Conservation (phyloP, 768 basidiomycete genomes). For the Agaricus subrufescens region DNA sequence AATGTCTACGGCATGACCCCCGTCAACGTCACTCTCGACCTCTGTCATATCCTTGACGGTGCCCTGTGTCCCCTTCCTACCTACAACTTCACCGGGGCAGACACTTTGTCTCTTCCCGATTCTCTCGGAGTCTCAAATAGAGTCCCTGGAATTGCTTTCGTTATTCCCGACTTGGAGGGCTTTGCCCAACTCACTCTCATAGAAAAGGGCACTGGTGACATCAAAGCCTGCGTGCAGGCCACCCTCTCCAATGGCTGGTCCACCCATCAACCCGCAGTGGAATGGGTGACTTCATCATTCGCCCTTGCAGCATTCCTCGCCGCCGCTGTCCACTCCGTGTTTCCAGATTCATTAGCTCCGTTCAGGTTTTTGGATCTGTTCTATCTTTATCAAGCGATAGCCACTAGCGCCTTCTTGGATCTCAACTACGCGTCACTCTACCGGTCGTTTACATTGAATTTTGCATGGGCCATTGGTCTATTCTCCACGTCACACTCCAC, state of each 20-base stretch:
- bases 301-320: slow-evolving; percentile 59
- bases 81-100: slow-evolving; percentile 86
- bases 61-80: slow-evolving; percentile 78
- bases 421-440: slow-evolving; percentile 88
- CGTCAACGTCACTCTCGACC: slow-evolving; percentile 80
- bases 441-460: slow-evolving; percentile 78
- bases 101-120: slow-evolving; percentile 59
- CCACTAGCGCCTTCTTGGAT: slow-evolving; percentile 70
- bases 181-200: slow-evolving; percentile 76
- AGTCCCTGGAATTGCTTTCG: slow-evolving; percentile 79
- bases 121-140: slow-evolving; percentile 48
- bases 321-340: slow-evolving; percentile 55
- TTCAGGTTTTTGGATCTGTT: slow-evolving; percentile 80
- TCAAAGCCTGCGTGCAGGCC: slow-evolving; percentile 88
- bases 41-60: slow-evolving; percentile 75
- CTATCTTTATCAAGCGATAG: slow-evolving; percentile 81
- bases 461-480: slow-evolving; percentile 84
- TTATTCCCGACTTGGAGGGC: slow-evolving; percentile 89
- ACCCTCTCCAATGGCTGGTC: slow-evolving; percentile 92
- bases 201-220: slow-evolving; percentile 60
- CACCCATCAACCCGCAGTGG: slow-evolving; percentile 65
- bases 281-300: slow-evolving; percentile 72
- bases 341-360: slow-evolving; percentile 53
- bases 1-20: slow-evolving; percentile 86
- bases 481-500: slow-evolving; percentile 44